Conservation (phyloP, 305 asterid genomes). For the Solanum hybrid region DNA sequence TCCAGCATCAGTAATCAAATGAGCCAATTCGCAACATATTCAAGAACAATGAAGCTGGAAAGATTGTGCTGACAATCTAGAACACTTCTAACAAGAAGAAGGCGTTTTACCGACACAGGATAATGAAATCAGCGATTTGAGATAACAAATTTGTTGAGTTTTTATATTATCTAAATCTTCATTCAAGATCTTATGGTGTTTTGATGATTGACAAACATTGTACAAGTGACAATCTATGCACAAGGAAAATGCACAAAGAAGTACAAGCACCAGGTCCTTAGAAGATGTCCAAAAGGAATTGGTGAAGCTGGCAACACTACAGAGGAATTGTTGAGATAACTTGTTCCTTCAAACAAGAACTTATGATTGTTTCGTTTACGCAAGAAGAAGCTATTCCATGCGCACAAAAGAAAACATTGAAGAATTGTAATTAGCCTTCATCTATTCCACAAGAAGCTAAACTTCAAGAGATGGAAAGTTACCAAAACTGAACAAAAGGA, state of each 20-base stretch:
- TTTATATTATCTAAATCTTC: neutral
- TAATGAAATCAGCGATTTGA: slow-evolving; percentile 43
- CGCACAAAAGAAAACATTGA: neutral
- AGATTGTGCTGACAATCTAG: slow-evolving; percentile 42
- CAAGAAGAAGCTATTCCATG: neutral
- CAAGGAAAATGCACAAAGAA: neutral
- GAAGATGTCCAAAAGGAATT: neutral
- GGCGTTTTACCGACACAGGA: slow-evolving; percentile 47
- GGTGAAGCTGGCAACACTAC: neutral
- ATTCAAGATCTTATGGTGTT: neutral
- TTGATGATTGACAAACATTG: neutral
- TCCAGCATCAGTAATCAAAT: neutral
- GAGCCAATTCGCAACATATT: slow-evolving; percentile 45
- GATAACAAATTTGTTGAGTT: neutral
- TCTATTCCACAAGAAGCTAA: neutral
- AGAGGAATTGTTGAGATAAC: neutral
- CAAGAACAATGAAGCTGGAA: slow-evolving; percentile 58
- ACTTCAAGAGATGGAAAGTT: neutral
- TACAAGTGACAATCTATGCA: neutral
- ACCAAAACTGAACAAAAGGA: neutral
- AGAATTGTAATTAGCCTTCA: neutral
- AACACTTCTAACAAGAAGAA: slow-evolving; percentile 62
- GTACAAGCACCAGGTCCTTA: neutral
- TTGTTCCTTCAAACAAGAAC: neutral
- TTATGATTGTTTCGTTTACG: neutral